A percentile compares a stretch with the other conserved stretches of the same genome.
These are phyloP conservation scores for Diaporthe citrichinensis DNA, from an alignment of 2,329 filamentous ascomycete species.

Conservation along the genomic window DNA sequence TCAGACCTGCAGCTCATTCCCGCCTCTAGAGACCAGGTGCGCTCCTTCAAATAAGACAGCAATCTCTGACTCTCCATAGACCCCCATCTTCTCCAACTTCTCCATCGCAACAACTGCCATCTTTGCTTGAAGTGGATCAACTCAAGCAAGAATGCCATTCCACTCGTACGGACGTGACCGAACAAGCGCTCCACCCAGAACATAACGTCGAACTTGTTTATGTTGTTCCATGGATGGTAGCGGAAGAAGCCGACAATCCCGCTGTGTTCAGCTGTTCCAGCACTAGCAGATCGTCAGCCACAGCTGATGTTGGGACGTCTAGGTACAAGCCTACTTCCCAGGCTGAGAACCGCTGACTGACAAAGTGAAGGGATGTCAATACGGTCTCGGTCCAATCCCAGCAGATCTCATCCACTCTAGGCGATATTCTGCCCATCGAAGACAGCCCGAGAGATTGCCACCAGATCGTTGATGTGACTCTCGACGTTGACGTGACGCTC, in stretches of 20 bases:
- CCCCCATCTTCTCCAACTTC: not conserved
- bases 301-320: not conserved
- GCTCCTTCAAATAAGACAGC: not conserved
- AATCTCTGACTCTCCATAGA: not conserved
- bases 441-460: not conserved
- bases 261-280: not conserved
- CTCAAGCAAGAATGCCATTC: not conserved
- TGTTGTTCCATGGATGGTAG: not conserved
- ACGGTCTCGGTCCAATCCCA: not conserved
- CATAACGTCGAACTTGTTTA: no score
- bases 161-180: not conserved
- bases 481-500: not conserved
- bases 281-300: not conserved
- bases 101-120: not conserved
- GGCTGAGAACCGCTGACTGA: not conserved
- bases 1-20: conserved; percentile 6
- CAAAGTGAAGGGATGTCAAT: not conserved
- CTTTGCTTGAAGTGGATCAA: not conserved
- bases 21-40: not conserved
- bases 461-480: no score
- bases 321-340: not conserved
- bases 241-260: not conserved
- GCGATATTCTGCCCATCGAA: no score
- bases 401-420: no score
- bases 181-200: not conserved